These are phyloP conservation scores for Daldinia loculata DNA, from an alignment of 495 filamentous ascomycete species.

Conservation along the genomic window DNA sequence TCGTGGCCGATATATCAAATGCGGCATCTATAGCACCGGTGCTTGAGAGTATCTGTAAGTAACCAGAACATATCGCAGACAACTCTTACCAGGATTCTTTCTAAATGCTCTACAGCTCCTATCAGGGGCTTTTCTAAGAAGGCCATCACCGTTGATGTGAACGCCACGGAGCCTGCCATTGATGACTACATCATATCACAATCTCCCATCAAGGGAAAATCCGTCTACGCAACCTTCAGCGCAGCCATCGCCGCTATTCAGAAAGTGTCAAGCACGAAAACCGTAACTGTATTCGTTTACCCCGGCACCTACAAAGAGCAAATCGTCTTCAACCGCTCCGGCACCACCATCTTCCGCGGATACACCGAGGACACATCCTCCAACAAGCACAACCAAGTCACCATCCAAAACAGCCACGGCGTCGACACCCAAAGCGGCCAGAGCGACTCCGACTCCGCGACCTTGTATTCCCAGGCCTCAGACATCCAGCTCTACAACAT, in stretches of 20 bases:
- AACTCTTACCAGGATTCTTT: not conserved
- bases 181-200: slow-evolving; percentile 46
- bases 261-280: slow-evolving; percentile 12
- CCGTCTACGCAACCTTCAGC: slow-evolving; percentile 39
- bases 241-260: slow-evolving; percentile 23
- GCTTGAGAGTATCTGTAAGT: not conserved
- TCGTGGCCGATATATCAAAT: not conserved
- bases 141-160: not conserved
- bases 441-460: slow-evolving; percentile 46
- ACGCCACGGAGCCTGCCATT: slow-evolving; percentile 34
- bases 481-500: slow-evolving; percentile 39
- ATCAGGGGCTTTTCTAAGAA: not conserved
- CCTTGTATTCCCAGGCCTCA: slow-evolving; percentile 33
- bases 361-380: slow-evolving; percentile 40
- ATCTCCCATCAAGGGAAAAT: slow-evolving; percentile 39
- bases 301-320: slow-evolving; percentile 47
- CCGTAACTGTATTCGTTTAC: slow-evolving; percentile 43
- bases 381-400: slow-evolving; percentile 39
- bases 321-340: slow-evolving; percentile 42
- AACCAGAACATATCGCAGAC: not conserved
- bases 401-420: slow-evolving; percentile 35
- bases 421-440: slow-evolving; percentile 42
- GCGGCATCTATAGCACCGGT: not conserved
- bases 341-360: slow-evolving; percentile 45
- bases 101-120: not conserved